Conservation (phyloP, 345 rosid species). For the Euphorbia peplus region DNA sequence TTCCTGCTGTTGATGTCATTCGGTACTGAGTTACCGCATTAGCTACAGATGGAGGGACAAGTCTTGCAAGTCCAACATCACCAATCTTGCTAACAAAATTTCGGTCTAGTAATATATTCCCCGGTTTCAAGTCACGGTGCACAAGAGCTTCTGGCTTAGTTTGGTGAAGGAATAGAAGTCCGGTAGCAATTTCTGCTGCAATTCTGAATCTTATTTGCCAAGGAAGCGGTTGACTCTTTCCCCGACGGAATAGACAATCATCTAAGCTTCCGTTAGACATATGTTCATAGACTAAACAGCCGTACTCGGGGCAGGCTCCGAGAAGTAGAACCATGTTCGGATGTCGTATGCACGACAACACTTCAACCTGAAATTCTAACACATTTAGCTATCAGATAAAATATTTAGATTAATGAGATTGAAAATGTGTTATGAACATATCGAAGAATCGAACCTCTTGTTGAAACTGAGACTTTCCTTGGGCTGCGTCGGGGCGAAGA, state of each 20-base stretch:
- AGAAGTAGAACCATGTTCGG: constrained; percentile 96
- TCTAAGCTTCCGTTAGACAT: constrained; percentile 95
- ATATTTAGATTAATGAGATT: no score
- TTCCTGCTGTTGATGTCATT: constrained; percentile 91
- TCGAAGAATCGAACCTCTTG: constrained; percentile 67
- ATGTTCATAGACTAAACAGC: constrained; percentile 84
- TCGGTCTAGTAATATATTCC: constrained; percentile 73
- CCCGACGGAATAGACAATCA: constrained; percentile 57
- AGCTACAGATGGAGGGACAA: constrained; percentile 80
- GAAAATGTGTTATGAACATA: no score
- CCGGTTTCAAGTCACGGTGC: constrained; percentile 91
- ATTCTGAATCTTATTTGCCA: constrained; percentile 76
- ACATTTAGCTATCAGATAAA: no score
- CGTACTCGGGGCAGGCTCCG: constrained; percentile 86
- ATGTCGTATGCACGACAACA: constrained; percentile 73
- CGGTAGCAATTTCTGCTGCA: constrained; percentile 80
- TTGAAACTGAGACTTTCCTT: constrained; percentile 79
- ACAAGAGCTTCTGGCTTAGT: constrained; percentile 92
- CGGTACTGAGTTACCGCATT: constrained; percentile 65
- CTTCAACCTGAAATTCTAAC: constrained; percentile 51
- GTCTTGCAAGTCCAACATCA: constrained; percentile 90
- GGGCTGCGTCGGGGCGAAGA: constrained; percentile 78
- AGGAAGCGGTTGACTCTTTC: constrained; percentile 53
- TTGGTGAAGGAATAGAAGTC: constrained; percentile 87
- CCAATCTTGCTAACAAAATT: constrained; percentile 89